These are phyloP conservation scores for Dalbergia cochinchinensis DNA, from an alignment of 306 rosid species.

Conservation along the genomic window DNA sequence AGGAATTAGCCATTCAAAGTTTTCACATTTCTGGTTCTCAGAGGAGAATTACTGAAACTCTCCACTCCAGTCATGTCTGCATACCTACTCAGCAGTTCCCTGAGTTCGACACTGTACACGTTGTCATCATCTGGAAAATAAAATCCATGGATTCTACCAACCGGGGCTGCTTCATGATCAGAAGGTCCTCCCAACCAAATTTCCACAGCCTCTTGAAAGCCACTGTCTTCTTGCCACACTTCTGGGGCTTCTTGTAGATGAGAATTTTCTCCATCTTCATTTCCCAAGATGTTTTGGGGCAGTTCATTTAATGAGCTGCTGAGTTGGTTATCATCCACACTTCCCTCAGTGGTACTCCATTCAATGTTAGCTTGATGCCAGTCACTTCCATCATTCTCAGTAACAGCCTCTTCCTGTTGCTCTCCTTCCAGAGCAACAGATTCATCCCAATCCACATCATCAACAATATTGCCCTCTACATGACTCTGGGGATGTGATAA, in stretches of 20 bases:
- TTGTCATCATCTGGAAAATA: constrained; percentile 90
- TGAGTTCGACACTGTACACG: constrained; percentile 76
- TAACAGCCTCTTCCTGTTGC: constrained; percentile 57
- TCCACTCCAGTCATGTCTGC: constrained; percentile 9
- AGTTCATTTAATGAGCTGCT: constrained; percentile 62
- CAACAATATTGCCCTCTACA: constrained; percentile 49
- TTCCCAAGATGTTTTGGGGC: constrained; percentile 67
- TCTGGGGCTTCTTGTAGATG: constrained; percentile 67
- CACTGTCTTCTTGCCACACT: constrained; percentile 78
- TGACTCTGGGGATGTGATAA: constrained; percentile 42
- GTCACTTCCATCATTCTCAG: constrained; percentile 62
- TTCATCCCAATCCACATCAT: constrained; percentile 52
- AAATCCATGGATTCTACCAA: constrained; percentile 66
- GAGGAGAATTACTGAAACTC: constrained; percentile 38
- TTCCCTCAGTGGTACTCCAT: constrained; percentile 57
- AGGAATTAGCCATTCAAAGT: constrained; percentile 24
- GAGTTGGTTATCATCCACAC: constrained; percentile 59
- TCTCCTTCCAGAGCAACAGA: constrained; percentile 59
- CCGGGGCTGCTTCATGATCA: constrained; percentile 66
- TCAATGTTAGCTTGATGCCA: constrained; percentile 57
- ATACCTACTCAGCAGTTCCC: constrained; percentile 94
- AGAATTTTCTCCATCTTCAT: constrained; percentile 67
- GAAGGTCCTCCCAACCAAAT: constrained; percentile 89
- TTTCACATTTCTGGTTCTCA: constrained; percentile 12
- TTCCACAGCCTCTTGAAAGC: constrained; percentile 86